These are phyloP conservation scores for Rosa persica DNA, from an alignment of 306 rosid genomes.

Conservation along the genomic window DNA sequence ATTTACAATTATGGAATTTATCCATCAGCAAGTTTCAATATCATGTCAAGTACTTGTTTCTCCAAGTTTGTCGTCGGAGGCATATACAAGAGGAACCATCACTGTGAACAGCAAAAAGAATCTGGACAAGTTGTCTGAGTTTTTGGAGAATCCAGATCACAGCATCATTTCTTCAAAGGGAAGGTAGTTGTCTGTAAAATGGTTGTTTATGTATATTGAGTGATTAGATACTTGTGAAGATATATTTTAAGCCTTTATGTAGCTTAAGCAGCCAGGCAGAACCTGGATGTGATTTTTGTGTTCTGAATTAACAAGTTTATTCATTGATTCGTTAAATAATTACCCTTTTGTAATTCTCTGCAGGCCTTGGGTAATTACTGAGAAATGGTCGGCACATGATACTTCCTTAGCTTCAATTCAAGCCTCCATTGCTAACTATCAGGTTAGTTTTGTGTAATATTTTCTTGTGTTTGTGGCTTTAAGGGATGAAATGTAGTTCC, in stretches of 20 bases:
- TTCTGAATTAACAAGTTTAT: background rate
- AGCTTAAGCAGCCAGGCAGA: background rate
- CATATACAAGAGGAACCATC: constrained; percentile 49
- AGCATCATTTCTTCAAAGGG: constrained; percentile 60
- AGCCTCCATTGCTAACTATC: constrained; percentile 34
- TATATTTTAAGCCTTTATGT: constrained; percentile 1
- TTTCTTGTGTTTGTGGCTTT: background rate
- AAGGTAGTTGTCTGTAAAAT: constrained; percentile 45
- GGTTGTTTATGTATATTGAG: background rate
- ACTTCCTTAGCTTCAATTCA: constrained; percentile 41
- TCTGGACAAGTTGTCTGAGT: constrained; percentile 40
- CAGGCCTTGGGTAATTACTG: constrained; percentile 83
- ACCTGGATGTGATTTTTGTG: background rate
- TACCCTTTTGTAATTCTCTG: constrained; percentile 24
- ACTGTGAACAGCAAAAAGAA: constrained; percentile 39
- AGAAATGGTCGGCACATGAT: constrained; percentile 33
- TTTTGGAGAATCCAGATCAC: constrained; percentile 52
- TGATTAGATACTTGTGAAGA: background rate
- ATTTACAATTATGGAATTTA: constrained; percentile 45
- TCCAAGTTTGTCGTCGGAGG: constrained; percentile 44
- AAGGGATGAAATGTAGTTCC: background rate
- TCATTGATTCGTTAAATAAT: constrained; percentile 3
- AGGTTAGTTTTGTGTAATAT: constrained; percentile 39
- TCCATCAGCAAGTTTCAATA: constrained; percentile 42
- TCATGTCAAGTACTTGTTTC: constrained; percentile 47